phyloP scores from a whole-genome alignment of 2,329 filamentous ascomycete genomes.

The Septoria petroselini region DNA sequence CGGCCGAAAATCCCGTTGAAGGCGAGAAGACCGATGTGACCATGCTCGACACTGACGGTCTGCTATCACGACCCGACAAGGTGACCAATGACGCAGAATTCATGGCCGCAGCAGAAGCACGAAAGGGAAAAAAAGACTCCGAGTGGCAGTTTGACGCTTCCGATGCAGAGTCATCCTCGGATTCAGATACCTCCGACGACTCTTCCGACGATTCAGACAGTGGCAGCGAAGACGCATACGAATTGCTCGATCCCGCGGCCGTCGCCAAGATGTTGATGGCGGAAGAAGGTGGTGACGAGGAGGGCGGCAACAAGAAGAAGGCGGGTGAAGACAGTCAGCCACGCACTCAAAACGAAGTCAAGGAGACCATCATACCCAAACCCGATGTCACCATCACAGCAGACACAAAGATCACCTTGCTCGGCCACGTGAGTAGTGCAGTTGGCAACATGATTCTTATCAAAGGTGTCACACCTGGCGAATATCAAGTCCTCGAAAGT shows the following conservation, averaged over 20 bases:
- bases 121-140: slow-evolving; percentile 55
- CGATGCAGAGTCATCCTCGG: slow-evolving; percentile 60
- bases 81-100: slow-evolving; percentile 43
- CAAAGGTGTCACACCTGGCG: slow-evolving; percentile 72
- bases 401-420: slow-evolving; percentile 70
- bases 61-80: slow-evolving; percentile 21
- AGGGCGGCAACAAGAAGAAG: slow-evolving; percentile 60
- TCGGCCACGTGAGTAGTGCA: slow-evolving; percentile 72
- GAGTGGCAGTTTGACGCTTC: slow-evolving; percentile 75
- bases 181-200: slow-evolving; percentile 42
- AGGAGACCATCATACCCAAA: slow-evolving; percentile 52
- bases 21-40: slow-evolving; percentile 6
- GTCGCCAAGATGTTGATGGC: slow-evolving; percentile 82
- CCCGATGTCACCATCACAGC: slow-evolving; percentile 75
- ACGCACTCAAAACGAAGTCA: slow-evolving; percentile 77
- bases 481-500: slow-evolving; percentile 78
- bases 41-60: slow-evolving; percentile 12
- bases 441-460: slow-evolving; percentile 78
- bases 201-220: slow-evolving; percentile 51
- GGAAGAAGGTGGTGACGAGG: slow-evolving; percentile 74
- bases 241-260: slow-evolving; percentile 75
- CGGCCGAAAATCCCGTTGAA: neutral
- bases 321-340: slow-evolving; percentile 49
- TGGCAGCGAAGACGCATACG: slow-evolving; percentile 60
- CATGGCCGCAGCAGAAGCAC: slow-evolving; percentile 44